Evolutionary conservation across 179 eudicot genomes (phyloP), one percentile per base, ranked within the genome.

Genomic region (Silene noctiflora): DNA sequence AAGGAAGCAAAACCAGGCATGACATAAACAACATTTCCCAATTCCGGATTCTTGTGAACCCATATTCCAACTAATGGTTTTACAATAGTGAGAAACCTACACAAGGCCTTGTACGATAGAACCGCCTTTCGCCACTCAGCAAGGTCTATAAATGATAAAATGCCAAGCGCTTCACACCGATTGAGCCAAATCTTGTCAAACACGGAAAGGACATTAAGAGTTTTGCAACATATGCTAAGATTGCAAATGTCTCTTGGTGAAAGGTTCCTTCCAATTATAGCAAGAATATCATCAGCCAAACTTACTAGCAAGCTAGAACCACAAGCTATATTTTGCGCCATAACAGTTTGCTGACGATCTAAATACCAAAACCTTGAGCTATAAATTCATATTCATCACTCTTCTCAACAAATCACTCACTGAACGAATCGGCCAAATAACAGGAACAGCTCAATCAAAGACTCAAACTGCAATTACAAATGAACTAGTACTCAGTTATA

Each of bases 11-110:
- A 89, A 56, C 95, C 95, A 69, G 92, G 91, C 91, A 89, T 89
- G 61, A 88, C 96, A 84, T 86, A 86, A 78, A 91, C 94, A 19
- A 91, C 94, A 80, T 91, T 90, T 35, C 95, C 95, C 12, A 88
- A 86, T 75, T 90, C 92, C 6, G 92, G 92, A 42, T 90, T 90
- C 76, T 90, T 89, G 77, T 89, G 91, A 85, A 90, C 95, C 95
- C 95, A 90, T 74, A 89, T 82, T 12, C 95, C 95, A 46, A 89
- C 19, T 44, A 90, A 76, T 16, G 95, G 88, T 66, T 78, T 81
- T 70, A 90, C 85, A 63, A 75, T 67, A 29, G 76, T 65, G 33
- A 90, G 87, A 81, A 90, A 90, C 77, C 82, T 82, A 67, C 89
- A 89, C 61, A 90, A 85, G 71, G 84, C 83, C 85, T 84, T 88